Evolutionary conservation across 2,329 filamentous ascomycete genomes (phyloP).

Genomic region (Periconia digitata): DNA sequence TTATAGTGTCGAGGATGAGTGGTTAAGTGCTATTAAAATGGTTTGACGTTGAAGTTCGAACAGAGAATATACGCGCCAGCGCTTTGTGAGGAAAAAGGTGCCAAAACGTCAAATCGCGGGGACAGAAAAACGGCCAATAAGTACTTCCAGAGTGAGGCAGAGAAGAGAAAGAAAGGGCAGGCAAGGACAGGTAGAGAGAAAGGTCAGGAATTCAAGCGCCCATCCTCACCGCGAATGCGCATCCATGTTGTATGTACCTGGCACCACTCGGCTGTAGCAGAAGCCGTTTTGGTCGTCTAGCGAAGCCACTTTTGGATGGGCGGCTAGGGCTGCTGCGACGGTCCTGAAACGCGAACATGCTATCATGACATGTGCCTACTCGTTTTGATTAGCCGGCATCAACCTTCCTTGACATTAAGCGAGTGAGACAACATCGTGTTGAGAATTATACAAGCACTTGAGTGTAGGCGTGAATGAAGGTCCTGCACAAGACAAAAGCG

Average conservation of each 20-base stretch:
- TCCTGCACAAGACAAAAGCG: no score
- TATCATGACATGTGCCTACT: no score
- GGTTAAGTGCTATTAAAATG: neutral
- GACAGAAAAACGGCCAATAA: neutral
- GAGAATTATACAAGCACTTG: no score
- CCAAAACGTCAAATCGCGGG: neutral
- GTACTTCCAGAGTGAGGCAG: neutral
- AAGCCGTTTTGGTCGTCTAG: conserved; percentile 18
- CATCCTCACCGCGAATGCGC: neutral
- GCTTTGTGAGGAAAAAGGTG: no score
- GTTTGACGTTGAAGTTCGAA: neutral
- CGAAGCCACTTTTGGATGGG: conserved; percentile 17
- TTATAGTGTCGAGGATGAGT: neutral
- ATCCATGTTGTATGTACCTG: conserved; percentile 15
- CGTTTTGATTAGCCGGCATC: no score
- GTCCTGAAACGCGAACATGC: conserved; percentile 32
- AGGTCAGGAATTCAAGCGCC: neutral
- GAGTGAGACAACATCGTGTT: no score
- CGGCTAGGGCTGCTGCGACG: conserved; percentile 27
- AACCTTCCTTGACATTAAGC: no score
- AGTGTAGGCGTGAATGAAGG: no score
- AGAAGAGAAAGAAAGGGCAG: neutral
- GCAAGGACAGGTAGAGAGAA: neutral
- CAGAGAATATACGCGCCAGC: neutral
- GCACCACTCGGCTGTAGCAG: conserved; percentile 17